A percentile compares a stretch with the other conserved stretches of the same genome.
phyloP scores from a whole-genome alignment of 2,329 filamentous ascomycete species.

The Aspergillus thermomutatus region DNA sequence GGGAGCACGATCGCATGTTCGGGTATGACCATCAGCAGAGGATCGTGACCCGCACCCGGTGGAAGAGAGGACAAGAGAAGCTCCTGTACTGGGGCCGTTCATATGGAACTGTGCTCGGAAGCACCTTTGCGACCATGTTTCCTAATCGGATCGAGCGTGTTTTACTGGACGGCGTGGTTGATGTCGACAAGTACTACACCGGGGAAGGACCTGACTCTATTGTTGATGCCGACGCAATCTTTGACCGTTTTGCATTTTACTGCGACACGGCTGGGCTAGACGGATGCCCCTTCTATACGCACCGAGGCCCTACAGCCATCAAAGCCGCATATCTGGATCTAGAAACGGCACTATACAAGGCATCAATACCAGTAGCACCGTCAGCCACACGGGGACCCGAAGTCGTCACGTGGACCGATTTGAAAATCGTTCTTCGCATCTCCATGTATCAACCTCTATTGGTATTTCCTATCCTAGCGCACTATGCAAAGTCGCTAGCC shows the following conservation, averaged over 20 bases:
- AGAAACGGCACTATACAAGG: slow-evolving; percentile 22
- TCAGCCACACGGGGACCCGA: slow-evolving; percentile 30
- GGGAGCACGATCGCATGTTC: slow-evolving; percentile 9
- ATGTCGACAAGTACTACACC: slow-evolving; percentile 33
- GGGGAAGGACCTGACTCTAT: slow-evolving; percentile 23
- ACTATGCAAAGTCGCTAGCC: slow-evolving; percentile 21
- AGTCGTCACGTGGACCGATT: slow-evolving; percentile 34
- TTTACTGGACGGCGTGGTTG: slow-evolving; percentile 37
- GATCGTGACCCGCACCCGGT: slow-evolving; percentile 26
- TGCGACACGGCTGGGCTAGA: slow-evolving; percentile 26
- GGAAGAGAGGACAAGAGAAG: slow-evolving; percentile 26
- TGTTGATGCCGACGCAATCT: slow-evolving; percentile 34
- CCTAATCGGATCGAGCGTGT: slow-evolving; percentile 35
- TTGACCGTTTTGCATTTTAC: slow-evolving; percentile 31
- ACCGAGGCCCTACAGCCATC: slow-evolving; percentile 27
- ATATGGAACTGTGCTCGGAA: slow-evolving; percentile 47
- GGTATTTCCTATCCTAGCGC: slow-evolving; percentile 26
- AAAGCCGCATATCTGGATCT: slow-evolving; percentile 22
- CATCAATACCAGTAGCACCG: slow-evolving; percentile 28
- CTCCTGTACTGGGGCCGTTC: slow-evolving; percentile 43
- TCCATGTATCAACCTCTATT: slow-evolving; percentile 32
- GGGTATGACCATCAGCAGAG: slow-evolving; percentile 17
- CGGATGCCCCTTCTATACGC: slow-evolving; percentile 29
- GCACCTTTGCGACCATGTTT: slow-evolving; percentile 46
- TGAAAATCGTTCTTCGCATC: slow-evolving; percentile 28